Evolutionary conservation across 805 yeast genomes (phyloP).

Genomic region (Candida tibetensis): DNA sequence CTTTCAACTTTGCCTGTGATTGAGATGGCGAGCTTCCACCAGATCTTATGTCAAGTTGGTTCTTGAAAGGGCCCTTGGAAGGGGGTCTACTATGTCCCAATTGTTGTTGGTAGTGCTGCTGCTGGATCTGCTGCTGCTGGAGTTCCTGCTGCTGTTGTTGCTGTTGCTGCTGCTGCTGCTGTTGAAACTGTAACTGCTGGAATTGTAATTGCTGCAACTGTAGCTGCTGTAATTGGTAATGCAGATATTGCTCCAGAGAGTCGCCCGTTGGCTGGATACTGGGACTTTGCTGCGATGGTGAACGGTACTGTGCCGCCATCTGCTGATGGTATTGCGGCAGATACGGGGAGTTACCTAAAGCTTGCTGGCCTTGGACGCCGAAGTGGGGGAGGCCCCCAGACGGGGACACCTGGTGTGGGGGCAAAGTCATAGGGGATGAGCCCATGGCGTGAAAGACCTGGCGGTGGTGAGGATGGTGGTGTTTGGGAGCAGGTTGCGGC

Average conservation of each 20-base stretch:
- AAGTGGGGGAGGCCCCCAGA: constrained; percentile 1
- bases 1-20: no score
- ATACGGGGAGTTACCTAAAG: neutral
- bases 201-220: constrained; percentile 13
- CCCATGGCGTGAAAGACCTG: neutral
- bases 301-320: neutral
- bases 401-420: neutral
- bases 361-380: constrained; percentile 4
- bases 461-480: constrained; percentile 3
- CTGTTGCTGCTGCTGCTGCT: constrained; percentile 12
- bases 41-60: no score
- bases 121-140: constrained; percentile 12
- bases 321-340: neutral
- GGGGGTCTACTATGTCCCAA: no score
- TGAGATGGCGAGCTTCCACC: no score
- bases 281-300: neutral
- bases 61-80: no score
- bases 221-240: constrained; percentile 11
- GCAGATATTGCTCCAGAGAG: constrained; percentile 11
- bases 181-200: constrained; percentile 11
- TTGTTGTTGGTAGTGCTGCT: constrained; percentile 9
- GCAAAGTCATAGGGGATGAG: constrained; percentile 2
- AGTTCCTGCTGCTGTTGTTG: constrained; percentile 12
- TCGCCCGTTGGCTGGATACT: constrained; percentile 12
- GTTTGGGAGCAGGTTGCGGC: neutral